Evolutionary conservation across 495 filamentous ascomycete species (phyloP), one percentile per base, ranked within the genome.

Genomic region (Hypoxylon lienhwacheense): DNA sequence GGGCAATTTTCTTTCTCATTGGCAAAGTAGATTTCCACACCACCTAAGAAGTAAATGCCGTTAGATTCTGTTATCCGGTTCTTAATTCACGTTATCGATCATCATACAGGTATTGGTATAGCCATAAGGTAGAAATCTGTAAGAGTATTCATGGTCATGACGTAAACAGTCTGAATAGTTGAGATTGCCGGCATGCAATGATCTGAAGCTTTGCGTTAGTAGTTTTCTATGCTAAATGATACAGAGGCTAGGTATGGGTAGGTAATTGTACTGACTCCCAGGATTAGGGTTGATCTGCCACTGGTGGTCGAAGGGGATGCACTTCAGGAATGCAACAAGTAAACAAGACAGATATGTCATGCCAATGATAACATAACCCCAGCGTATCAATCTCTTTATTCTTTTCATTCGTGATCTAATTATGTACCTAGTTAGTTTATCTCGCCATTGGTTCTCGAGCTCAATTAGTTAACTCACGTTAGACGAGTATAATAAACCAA

Each of bases 211-310:
- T 19, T 22, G 8, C 2, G 14, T 62, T 39, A 43, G 44, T 25
- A 29, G 17, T 20, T 3, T 7, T 4, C 11, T 8, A 33, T 15
- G 4, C n/a, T n/a, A n/a, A n/a, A n/a, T n/a, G n/a, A n/a, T n/a
- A n/a, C n/a, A n/a, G 14, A 10, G 16, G 10, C 5, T 14, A 16
- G 1, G 8, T 45, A 5, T n/a, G 5, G 4, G 10, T 10, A 12
- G 4, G 4, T 25, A 3, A 20, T 21, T 3, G 12, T n/a, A 69
- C 77, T 47, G 44, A 81, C 78, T 80, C 16, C 81, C 81, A 8
- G 81, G 81, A 31, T 77, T 47, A 8, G 81, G 81, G 45, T 79
- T 53, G 22, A 83, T 83, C 59, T 84, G 81, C 78, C 79, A 84
- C 25, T 81, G 78, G 26, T 77, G 78, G 32, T 73, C 28, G 54